A percentile compares a stretch with the other conserved stretches of the same genome.
phyloP scores from a whole-genome alignment of 228 moss, liverwort and hornwort species.

The Sphagnum fallax region DNA sequence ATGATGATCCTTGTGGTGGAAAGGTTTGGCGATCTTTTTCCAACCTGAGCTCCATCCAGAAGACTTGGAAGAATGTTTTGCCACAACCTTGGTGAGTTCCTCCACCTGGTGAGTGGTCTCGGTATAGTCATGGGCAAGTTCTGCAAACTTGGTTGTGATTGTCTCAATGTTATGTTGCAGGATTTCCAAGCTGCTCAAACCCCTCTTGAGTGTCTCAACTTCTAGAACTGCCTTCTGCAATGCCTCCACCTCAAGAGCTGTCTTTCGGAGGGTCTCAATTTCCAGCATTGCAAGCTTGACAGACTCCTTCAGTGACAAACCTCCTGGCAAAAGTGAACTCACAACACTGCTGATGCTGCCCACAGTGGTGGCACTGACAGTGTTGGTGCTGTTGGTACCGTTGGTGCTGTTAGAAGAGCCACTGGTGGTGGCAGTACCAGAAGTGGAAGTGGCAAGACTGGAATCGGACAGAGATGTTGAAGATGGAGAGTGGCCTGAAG shows the following conservation, averaged over 20 bases:
- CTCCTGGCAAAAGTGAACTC: conserved; percentile 29
- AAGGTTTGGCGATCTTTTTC: conserved; percentile 16
- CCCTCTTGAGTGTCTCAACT: conserved; percentile 28
- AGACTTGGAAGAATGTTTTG: conserved; percentile 18
- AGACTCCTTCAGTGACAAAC: conserved; percentile 3
- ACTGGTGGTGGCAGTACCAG: not conserved
- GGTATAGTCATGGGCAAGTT: no score
- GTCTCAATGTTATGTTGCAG: not conserved
- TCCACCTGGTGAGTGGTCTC: conserved; percentile 10
- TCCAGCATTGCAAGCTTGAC: no score
- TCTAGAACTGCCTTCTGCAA: conserved; percentile 3
- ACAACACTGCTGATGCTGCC: conserved; percentile 8
- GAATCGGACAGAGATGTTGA: conserved; percentile 19
- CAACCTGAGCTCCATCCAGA: no score
- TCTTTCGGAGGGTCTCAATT: conserved; percentile 5
- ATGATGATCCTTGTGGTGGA: conserved; percentile 21
- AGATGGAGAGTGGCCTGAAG: conserved; percentile 8
- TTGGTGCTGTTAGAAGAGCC: no score
- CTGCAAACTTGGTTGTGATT: no score
- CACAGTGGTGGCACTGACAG: not conserved
- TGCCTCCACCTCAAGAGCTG: conserved; percentile 1
- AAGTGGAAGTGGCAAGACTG: conserved; percentile 4
- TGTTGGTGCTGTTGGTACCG: not conserved
- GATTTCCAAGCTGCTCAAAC: conserved; percentile 21
- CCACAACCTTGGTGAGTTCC: conserved; percentile 19